A percentile compares a stretch with the other conserved stretches of the same genome.
These are phyloP conservation scores for Tilletiopsis washingtonensis DNA, from an alignment of 1,284 basidiomycete genomes.

Conservation along the genomic window DNA sequence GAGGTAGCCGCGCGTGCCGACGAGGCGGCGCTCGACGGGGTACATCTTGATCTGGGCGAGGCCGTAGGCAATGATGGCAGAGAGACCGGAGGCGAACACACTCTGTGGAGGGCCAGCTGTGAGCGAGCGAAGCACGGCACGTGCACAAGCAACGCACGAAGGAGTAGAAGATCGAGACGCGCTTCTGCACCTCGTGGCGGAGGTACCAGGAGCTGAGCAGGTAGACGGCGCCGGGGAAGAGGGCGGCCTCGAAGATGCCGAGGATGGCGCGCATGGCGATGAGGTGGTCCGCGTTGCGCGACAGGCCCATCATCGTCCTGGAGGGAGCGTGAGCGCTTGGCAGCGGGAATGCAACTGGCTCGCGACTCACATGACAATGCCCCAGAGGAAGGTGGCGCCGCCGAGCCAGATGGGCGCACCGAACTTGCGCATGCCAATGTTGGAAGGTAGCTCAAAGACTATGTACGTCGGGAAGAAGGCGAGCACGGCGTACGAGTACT, in stretches of 20 bases:
- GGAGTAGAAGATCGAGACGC: slow-evolving; percentile 50
- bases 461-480: slow-evolving; percentile 49
- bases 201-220: slow-evolving; percentile 49
- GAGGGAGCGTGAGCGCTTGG: no score
- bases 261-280: slow-evolving; percentile 49
- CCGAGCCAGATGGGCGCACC: slow-evolving; percentile 47
- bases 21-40: slow-evolving; percentile 37
- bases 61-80: slow-evolving; percentile 49
- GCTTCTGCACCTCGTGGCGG: slow-evolving; percentile 49
- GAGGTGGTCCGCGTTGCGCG: slow-evolving; percentile 34
- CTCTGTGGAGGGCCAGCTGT: no score
- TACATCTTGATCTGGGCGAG: slow-evolving; percentile 25
- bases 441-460: slow-evolving; percentile 34
- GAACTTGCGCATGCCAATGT: slow-evolving; percentile 43
- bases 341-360: not conserved
- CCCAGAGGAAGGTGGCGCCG: slow-evolving; percentile 46
- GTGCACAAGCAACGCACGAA: slow-evolving; percentile 38
- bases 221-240: slow-evolving; percentile 46
- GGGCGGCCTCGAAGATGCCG: slow-evolving; percentile 41
- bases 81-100: slow-evolving; percentile 49
- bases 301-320: slow-evolving; percentile 15
- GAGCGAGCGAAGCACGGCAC: no score
- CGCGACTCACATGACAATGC: slow-evolving; percentile 47
- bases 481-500: slow-evolving; percentile 40
- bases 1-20: slow-evolving; percentile 8